Evolutionary conservation across 176 grass and related monocot species (phyloP).

Genomic region (Lolium rigidum): DNA sequence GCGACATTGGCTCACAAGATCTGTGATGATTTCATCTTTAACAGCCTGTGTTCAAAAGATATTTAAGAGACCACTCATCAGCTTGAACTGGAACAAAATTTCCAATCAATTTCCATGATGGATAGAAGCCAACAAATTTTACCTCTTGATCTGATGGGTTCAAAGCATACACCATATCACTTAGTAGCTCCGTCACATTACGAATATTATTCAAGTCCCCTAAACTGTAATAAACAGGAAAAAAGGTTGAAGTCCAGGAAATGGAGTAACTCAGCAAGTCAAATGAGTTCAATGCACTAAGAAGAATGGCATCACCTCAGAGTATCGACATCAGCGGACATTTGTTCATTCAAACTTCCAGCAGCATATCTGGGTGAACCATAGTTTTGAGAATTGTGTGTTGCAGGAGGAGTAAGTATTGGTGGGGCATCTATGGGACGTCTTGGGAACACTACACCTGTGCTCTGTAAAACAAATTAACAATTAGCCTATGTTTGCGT

Average conservation of each 20-base stretch:
- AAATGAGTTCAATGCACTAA: background rate
- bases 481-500: constrained; percentile 28
- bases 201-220: constrained; percentile 76
- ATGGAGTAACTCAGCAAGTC: background rate
- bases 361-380: constrained; percentile 52
- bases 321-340: constrained; percentile 59
- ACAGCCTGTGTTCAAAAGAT: constrained; percentile 59
- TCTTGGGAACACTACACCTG: constrained; percentile 79
- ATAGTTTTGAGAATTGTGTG: constrained; percentile 56
- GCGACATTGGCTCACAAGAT: constrained; percentile 81
- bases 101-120: constrained; percentile 6
- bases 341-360: constrained; percentile 54
- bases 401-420: constrained; percentile 71
- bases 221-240: constrained; percentile 53
- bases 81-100: constrained; percentile 14
- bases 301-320: constrained; percentile 56
- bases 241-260: background rate
- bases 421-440: constrained; percentile 70
- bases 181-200: constrained; percentile 73
- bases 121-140: constrained; percentile 22
- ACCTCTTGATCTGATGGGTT: constrained; percentile 72
- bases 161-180: constrained; percentile 85
- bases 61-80: constrained; percentile 32
- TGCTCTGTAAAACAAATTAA: constrained; percentile 56
- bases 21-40: constrained; percentile 80